Conservation (phyloP, 148 eudicot genomes). For the Amaranthus hypochondriacus region DNA sequence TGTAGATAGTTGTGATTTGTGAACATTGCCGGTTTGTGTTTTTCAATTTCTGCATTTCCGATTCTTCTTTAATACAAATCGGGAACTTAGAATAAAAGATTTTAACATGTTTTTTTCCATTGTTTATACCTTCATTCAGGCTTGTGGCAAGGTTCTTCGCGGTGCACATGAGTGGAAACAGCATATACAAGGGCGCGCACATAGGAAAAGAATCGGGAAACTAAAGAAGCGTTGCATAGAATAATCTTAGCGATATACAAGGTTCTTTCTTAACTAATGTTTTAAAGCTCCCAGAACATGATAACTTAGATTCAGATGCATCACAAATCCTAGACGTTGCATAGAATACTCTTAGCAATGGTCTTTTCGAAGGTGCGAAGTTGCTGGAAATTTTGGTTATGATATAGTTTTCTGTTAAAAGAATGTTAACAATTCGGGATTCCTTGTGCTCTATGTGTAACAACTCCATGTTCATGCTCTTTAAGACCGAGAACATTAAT, state of each 20-base stretch:
- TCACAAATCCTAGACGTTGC: background rate
- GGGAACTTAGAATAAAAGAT: background rate
- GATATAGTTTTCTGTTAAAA: too few relatives aligned
- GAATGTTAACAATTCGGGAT: too few relatives aligned
- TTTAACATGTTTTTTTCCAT: background rate
- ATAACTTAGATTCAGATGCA: background rate
- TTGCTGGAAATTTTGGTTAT: too few relatives aligned
- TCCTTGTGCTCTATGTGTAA: too few relatives aligned
- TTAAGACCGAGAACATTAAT: too few relatives aligned
- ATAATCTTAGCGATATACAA: background rate
- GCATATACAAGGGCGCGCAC: constrained; percentile 76
- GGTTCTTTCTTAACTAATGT: constrained; percentile 8
- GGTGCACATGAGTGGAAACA: constrained; percentile 92
- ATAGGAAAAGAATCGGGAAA: constrained; percentile 59
- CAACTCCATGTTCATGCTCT: too few relatives aligned
- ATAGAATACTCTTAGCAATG: too few relatives aligned
- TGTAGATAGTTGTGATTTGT: too few relatives aligned
- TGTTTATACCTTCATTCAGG: constrained; percentile 28
- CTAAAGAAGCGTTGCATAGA: constrained; percentile 33
- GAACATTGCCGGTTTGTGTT: background rate
- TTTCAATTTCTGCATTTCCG: background rate
- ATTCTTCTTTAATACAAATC: too few relatives aligned
- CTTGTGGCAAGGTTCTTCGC: constrained; percentile 80
- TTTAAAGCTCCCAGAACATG: background rate
- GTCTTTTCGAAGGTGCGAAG: too few relatives aligned